phyloP scores from a whole-genome alignment of 805 yeast genomes.

The Zygosaccharomyces gambellarensis region DNA sequence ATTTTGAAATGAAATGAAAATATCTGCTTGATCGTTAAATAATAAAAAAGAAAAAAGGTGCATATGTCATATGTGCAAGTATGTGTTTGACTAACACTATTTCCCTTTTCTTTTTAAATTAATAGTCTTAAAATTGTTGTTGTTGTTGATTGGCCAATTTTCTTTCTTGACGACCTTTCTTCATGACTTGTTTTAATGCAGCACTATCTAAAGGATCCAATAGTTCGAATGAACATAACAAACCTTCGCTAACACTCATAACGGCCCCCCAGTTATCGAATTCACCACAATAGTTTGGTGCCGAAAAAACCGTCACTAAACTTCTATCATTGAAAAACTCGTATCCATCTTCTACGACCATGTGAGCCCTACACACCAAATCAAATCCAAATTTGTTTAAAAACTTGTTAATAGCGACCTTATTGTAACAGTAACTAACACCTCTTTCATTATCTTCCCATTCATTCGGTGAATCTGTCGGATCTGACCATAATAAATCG shows the following conservation, averaged over 20 bases:
- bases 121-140: slow-evolving; percentile 21
- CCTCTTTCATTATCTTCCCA: slow-evolving; percentile 86
- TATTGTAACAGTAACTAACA: slow-evolving; percentile 72
- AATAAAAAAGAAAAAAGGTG: too few relatives aligned
- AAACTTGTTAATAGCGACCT: slow-evolving; percentile 66
- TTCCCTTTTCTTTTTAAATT: not conserved
- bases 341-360: slow-evolving; percentile 88
- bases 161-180: slow-evolving; percentile 85
- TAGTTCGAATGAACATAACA: slow-evolving; percentile 87
- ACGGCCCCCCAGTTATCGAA: slow-evolving; percentile 94
- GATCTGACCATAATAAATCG: slow-evolving; percentile 81
- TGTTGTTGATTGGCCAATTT: slow-evolving; percentile 49
- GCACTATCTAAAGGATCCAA: slow-evolving; percentile 90
- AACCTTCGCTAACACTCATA: slow-evolving; percentile 91
- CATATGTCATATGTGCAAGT: not conserved
- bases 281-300: slow-evolving; percentile 62
- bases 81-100: not conserved
- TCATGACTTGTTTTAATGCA: slow-evolving; percentile 92
- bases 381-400: slow-evolving; percentile 65
- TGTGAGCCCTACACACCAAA: slow-evolving; percentile 75
- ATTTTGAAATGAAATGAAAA: not conserved
- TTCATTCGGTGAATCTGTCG: slow-evolving; percentile 51
- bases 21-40: not conserved
- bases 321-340: slow-evolving; percentile 73
- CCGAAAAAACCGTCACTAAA: slow-evolving; percentile 73